Evolutionary conservation across 306 rosid species (phyloP).

Genomic region (Cucurbita moschata): DNA sequence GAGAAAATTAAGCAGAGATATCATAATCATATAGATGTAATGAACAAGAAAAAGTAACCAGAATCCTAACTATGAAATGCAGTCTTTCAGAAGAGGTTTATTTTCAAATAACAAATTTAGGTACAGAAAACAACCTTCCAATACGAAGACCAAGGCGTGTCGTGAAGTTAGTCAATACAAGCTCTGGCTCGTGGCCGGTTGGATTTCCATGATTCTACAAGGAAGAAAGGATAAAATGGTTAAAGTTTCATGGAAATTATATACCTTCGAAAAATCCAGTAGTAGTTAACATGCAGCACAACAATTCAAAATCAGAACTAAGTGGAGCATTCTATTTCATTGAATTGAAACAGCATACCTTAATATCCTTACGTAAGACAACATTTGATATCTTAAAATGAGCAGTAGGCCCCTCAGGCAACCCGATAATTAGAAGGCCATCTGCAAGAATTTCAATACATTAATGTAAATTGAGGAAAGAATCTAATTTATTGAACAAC

Average conservation of each 20-base stretch:
- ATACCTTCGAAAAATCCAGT: not conserved
- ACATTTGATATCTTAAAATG: constrained; percentile 77
- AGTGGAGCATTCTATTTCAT: not conserved
- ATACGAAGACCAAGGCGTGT: constrained; percentile 83
- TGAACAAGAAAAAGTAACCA: not conserved
- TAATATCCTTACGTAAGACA: constrained; percentile 71
- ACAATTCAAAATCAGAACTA: not conserved
- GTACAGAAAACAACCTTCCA: constrained; percentile 50
- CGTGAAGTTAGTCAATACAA: constrained; percentile 57
- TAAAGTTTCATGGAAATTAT: not conserved
- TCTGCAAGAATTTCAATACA: constrained; percentile 29
- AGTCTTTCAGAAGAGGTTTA: not conserved
- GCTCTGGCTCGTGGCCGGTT: constrained; percentile 82
- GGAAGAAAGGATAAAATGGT: not conserved
- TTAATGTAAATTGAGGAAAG: not conserved
- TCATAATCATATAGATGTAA: constrained; percentile 1
- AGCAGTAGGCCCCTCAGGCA: constrained; percentile 93
- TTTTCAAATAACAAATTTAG: not conserved
- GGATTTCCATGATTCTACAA: constrained; percentile 89
- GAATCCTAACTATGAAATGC: not conserved
- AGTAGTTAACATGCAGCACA: not conserved
- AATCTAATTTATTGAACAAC: not conserved
- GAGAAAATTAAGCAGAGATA: constrained; percentile 3
- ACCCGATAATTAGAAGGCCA: constrained; percentile 54
- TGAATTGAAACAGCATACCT: constrained; percentile 27